A percentile compares a stretch with the other conserved stretches of the same genome.
phyloP scores from a whole-genome alignment of 208 protist genomes.

The Leishmania aethiopica region DNA sequence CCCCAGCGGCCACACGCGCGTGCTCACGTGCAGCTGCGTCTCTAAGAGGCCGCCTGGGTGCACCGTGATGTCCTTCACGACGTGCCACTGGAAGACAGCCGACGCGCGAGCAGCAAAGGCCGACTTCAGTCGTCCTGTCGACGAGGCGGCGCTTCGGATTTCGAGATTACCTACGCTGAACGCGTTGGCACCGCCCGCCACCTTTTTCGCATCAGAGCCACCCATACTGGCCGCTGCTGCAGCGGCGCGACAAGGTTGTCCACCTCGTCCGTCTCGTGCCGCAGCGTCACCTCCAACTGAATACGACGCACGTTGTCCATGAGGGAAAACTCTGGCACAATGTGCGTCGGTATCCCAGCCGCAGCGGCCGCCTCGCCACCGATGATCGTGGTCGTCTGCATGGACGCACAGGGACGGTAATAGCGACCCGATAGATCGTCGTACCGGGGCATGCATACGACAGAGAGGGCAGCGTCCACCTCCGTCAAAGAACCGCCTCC shows the following conservation, averaged over 20 bases:
- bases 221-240: not conserved
- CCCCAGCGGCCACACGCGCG: conserved; percentile 28
- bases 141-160: not conserved
- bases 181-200: not conserved
- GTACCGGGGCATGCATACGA: conserved; percentile 41
- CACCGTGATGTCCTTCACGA: conserved; percentile 44
- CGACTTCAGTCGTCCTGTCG: not conserved
- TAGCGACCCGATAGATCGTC: conserved; percentile 40
- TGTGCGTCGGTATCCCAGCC: not conserved
- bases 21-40: conserved; percentile 38
- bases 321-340: conserved; percentile 41
- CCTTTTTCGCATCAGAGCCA: not conserved
- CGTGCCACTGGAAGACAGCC: conserved; percentile 44
- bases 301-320: conserved; percentile 52
- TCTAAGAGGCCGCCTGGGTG: conserved; percentile 51
- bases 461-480: conserved; percentile 23
- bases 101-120: not conserved
- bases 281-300: conserved; percentile 40
- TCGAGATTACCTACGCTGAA: not conserved
- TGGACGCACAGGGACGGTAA: conserved; percentile 44
- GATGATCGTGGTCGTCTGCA: not conserved
- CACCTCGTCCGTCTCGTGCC: conserved; percentile 24
- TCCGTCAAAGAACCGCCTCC: not conserved
- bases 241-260: not conserved
- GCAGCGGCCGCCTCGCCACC: not conserved